Evolutionary conservation across 305 asterid species (phyloP).

Genomic region (Fraxinus sp.): DNA sequence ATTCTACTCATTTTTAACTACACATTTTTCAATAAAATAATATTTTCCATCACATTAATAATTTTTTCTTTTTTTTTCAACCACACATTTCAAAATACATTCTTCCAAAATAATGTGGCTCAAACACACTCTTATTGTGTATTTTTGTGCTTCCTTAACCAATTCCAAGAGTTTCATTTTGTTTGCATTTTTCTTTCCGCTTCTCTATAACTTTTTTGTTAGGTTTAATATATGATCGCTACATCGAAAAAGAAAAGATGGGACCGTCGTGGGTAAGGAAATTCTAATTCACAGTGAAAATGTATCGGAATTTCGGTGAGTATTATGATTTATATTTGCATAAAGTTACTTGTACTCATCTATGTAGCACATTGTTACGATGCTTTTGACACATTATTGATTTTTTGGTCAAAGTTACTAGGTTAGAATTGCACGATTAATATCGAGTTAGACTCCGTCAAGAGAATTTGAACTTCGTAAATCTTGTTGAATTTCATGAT

Average conservation of each 20-base stretch:
- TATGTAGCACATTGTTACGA: background rate
- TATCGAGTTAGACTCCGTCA: too few species aligned
- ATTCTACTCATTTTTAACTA: too few species aligned
- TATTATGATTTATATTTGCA: background rate
- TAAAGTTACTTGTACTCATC: too few species aligned
- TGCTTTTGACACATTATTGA: background rate
- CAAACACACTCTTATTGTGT: background rate
- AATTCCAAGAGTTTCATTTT: background rate
- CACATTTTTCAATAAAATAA: too few species aligned
- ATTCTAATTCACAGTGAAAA: background rate
- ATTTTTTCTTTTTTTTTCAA: too few species aligned
- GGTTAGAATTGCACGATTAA: too few species aligned
- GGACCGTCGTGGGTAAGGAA: background rate
- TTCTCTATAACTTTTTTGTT: background rate
- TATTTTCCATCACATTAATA: too few species aligned
- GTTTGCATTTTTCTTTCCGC: background rate
- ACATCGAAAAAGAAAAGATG: background rate
- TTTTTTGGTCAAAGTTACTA: too few species aligned
- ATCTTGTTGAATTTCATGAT: background rate
- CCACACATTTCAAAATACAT: too few species aligned
- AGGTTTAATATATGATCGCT: background rate
- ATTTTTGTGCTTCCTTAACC: background rate
- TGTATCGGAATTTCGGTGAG: background rate
- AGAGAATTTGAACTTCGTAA: background rate
- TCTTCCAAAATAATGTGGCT: too few species aligned